Evolutionary conservation across 345 rosid genomes (phyloP), one percentile per base, ranked within the genome.

Genomic region (Gossypium raimondii): DNA sequence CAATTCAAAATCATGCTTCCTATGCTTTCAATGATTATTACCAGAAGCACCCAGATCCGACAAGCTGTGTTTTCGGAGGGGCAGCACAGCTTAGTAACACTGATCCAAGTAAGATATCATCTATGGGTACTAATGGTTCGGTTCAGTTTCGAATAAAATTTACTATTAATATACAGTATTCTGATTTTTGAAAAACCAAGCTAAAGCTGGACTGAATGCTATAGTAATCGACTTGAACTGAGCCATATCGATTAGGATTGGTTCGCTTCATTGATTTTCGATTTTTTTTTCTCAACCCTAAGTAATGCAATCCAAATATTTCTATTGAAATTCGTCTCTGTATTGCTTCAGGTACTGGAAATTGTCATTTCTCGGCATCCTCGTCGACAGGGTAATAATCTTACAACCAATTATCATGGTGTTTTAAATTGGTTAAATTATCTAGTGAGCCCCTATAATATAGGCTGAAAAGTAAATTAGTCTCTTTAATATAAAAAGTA

Each of bases 21-120:
- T 93, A 85, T 77, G 97, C 97, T 70, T 96, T 93, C 92, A 92
- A 93, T 78, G 84, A 85, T 51, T 96, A 96, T 83, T 96, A 96
- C 84, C 97, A 86, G 81, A 96, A 96, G 92, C 93, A 93, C 77
- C 98, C 98, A 29, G 84, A 20, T 77, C 82, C 98, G 25, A 87
- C 92, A 22, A 95, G 98, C 87, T 93, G 99, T 70, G 87, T 56
- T 51, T 95, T 95, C 24, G 97, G 97, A 80, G 99, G 99, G 75
- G 68, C 95, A 27, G 98, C 98, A 59, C 97, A 92, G 65, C 93
- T 96, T 74, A 80, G 90, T 68, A 74, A 66, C 77, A 83, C 93
- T 43, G 98, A 93, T 82, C 99, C 99, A 76, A 96, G 99, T 96
- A 96, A 85, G 92, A 70, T 8, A 14, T 45, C 9, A 24, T 74